Evolutionary conservation across 2,329 filamentous ascomycete species (phyloP), one percentile per base, ranked within the genome.

Genomic region (Fusarium sterilihyphosum): DNA sequence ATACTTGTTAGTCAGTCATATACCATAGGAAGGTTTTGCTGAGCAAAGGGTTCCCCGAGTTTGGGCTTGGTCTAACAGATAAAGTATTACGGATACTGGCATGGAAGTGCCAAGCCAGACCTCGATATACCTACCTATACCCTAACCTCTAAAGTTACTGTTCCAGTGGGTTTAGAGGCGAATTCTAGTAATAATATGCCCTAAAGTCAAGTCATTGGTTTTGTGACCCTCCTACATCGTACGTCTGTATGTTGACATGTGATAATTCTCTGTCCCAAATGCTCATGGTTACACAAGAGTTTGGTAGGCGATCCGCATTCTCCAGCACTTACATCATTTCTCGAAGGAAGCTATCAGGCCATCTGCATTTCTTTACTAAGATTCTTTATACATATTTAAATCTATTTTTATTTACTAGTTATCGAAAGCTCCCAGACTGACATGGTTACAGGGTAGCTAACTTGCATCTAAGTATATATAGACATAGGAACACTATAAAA

Each of bases 1-100:
- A 56, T 82, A 79, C 16, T 44, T 18, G 37, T 38, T 38, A 31
- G 29, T 31, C 29, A 31, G 29, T 31, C 29, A 31, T 31, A 31
- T 31, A 31, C 29, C 29, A 31, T 31, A 31, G 29, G 29, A 31
- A 31, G 29, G 10, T 3, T 11, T 31, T 31, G 29, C 29, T 31
- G 10, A 31, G 29, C 29, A 31, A 31, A 9, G 29, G 29, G 29
- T 29, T 29, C 29, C 29, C 7, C 29, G 29, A 29, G 29, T 31
- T 11, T 31, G 11, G 10, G 29, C 8, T 11, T 31, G 29, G 29
- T 31, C 29, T 31, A 11, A 50, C 8, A 16, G 26, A 31, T 49
- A 47, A 29, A 14, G 14, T 12, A 50, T 24, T 16, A n/a, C 47
- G 29, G 26, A 29, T 29, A 29, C 26, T 50, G 16, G 47, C 12